A percentile compares a stretch with the other conserved stretches of the same genome.
phyloP scores from a whole-genome alignment of 176 grass and related monocot genomes.

The Areca catechu region DNA sequence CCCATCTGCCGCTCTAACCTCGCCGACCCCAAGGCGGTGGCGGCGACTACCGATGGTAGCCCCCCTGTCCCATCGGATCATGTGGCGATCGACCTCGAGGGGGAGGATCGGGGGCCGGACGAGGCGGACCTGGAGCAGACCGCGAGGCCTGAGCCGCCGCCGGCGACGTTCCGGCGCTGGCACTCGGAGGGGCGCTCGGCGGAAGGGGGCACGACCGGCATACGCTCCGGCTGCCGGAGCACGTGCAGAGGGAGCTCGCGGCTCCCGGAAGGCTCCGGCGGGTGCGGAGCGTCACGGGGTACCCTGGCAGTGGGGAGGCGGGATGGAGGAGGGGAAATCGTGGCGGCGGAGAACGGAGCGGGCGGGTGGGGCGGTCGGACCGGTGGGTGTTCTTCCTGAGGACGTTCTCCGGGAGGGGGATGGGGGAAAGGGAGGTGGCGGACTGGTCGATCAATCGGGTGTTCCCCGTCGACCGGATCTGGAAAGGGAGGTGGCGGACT shows the following conservation, averaged over 20 bases:
- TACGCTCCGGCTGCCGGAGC: conserved; percentile 55
- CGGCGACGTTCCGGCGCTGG: background rate
- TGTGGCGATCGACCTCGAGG: conserved; percentile 18
- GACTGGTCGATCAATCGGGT: background rate
- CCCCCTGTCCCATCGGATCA: conserved; percentile 11
- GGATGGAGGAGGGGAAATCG: background rate
- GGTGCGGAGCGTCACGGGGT: conserved; percentile 34
- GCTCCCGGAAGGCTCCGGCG: conserved; percentile 35
- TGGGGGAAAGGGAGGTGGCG: background rate
- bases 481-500: background rate
- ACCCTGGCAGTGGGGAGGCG: background rate
- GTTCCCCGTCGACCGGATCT: no score
- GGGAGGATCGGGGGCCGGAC: background rate
- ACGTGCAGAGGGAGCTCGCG: conserved; percentile 43
- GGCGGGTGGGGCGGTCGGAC: background rate
- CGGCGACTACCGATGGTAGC: conserved; percentile 28
- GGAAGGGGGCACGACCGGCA: conserved; percentile 37
- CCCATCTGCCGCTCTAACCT: conserved; percentile 88
- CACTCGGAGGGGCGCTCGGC: conserved; percentile 8
- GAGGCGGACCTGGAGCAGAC: background rate
- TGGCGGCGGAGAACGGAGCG: conserved; percentile 8
- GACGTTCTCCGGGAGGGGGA: conserved; percentile 44
- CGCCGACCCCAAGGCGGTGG: conserved; percentile 22
- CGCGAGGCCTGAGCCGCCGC: no score
- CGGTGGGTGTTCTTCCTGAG: conserved; percentile 24